Percentiles rank a stretch among this genome's conserved stretches.
These are phyloP conservation scores for Mortierella sp. DNA, from an alignment of 371 early-diverging fungal species.

Conservation along the genomic window DNA sequence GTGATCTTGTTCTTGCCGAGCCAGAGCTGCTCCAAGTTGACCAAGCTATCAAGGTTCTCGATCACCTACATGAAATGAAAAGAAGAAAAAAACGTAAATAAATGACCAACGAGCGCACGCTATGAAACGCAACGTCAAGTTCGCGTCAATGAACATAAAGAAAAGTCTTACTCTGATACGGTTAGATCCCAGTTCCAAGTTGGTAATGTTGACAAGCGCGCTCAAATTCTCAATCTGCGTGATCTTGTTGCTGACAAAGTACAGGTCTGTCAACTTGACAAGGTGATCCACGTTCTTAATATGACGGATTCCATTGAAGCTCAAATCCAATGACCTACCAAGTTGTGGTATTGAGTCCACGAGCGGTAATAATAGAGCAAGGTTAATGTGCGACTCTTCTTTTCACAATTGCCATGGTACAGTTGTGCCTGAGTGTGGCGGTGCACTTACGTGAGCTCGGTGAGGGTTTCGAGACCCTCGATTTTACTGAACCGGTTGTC, in stretches of 20 bases:
- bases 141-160: not conserved
- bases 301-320: conserved; percentile 90
- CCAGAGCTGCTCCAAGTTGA: conserved; percentile 89
- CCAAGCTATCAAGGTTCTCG: conserved; percentile 85
- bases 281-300: conserved; percentile 76
- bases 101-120: not conserved
- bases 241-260: conserved; percentile 90
- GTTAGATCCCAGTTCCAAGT: conserved; percentile 96
- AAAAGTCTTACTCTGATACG: conserved; percentile 77
- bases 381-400: not conserved
- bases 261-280: conserved; percentile 73
- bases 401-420: not conserved
- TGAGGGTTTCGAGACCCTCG: conserved; percentile 73
- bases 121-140: not conserved
- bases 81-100: not conserved
- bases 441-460: conserved; percentile 71
- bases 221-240: conserved; percentile 81
- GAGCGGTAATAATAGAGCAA: not conserved
- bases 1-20: conserved; percentile 98
- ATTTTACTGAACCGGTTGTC: conserved; percentile 92
- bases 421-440: too few relatives aligned
- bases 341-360: not conserved
- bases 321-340: conserved; percentile 85
- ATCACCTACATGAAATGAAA: conserved; percentile 67
- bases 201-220: conserved; percentile 74